Evolutionary conservation across 345 rosid species (phyloP).

Genomic region (Eucalyptus marginata): DNA sequence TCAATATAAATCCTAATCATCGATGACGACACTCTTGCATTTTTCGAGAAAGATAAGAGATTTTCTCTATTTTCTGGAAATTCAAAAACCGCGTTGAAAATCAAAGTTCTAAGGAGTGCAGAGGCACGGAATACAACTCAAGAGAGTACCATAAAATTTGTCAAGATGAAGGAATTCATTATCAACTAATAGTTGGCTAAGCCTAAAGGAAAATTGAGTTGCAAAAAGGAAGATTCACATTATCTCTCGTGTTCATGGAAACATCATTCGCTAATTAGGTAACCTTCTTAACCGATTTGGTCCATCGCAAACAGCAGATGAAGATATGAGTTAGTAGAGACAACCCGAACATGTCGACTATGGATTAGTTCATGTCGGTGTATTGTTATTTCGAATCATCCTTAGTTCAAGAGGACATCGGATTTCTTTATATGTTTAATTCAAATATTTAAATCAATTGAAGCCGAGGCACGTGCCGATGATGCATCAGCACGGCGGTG

Average conservation of each 20-base stretch:
- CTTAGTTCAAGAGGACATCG: neutral
- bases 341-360: neutral
- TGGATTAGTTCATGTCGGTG: neutral
- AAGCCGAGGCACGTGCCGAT: neutral
- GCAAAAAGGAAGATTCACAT: neutral
- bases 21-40: no score
- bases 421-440: neutral
- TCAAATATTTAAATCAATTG: neutral
- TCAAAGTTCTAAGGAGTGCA: neutral
- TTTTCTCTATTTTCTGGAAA: neutral
- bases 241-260: neutral
- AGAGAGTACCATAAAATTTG: neutral
- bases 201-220: neutral
- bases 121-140: neutral
- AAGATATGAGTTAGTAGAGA: neutral
- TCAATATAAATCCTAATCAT: neutral
- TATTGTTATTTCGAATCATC: neutral
- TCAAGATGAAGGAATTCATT: neutral
- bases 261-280: neutral
- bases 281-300: neutral
- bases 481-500: neutral
- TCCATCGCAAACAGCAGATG: neutral
- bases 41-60: neutral
- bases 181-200: neutral
- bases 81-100: neutral